Evolutionary conservation across 805 yeast species (phyloP).

Genomic region (Hanseniaspora vineae): DNA sequence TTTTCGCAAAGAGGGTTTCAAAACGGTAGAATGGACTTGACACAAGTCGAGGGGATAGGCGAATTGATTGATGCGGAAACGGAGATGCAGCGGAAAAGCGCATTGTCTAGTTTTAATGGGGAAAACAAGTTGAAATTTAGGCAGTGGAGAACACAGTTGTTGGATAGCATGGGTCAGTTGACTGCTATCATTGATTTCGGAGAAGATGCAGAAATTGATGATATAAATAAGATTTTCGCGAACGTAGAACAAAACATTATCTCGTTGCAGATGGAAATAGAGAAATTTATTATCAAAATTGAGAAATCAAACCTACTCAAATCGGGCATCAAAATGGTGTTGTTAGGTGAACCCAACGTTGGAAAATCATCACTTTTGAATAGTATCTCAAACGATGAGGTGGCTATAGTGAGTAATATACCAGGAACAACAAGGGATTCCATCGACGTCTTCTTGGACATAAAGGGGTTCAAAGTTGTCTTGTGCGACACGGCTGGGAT

Average conservation of each 20-base stretch:
- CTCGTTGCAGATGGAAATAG: conserved; percentile 33
- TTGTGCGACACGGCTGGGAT: conserved; percentile 93
- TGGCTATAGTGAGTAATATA: conserved; percentile 79
- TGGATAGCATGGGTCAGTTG: conserved; percentile 56
- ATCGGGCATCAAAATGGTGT: conserved; percentile 57
- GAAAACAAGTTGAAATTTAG: conserved; percentile 39
- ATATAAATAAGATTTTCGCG: conserved; percentile 39
- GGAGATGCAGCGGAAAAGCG: conserved; percentile 69
- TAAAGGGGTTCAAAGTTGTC: conserved; percentile 72
- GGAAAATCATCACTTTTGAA: conserved; percentile 88
- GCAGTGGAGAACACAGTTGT: conserved; percentile 54
- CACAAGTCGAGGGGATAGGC: conserved; percentile 82
- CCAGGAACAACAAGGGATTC: conserved; percentile 94
- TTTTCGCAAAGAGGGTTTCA: conserved; percentile 78
- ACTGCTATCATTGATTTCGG: conserved; percentile 92
- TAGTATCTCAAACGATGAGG: conserved; percentile 59
- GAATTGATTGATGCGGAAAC: conserved; percentile 91
- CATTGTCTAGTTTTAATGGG: conserved; percentile 64
- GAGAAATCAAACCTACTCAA: conserved; percentile 49
- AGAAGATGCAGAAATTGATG: conserved; percentile 79
- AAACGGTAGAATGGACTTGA: conserved; percentile 72
- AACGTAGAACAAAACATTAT: conserved; percentile 34
- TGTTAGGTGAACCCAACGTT: conserved; percentile 91
- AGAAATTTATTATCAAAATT: conserved; percentile 29
- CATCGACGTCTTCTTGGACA: conserved; percentile 67